phyloP scores from a whole-genome alignment of 805 yeast genomes.

The Candida orba region DNA sequence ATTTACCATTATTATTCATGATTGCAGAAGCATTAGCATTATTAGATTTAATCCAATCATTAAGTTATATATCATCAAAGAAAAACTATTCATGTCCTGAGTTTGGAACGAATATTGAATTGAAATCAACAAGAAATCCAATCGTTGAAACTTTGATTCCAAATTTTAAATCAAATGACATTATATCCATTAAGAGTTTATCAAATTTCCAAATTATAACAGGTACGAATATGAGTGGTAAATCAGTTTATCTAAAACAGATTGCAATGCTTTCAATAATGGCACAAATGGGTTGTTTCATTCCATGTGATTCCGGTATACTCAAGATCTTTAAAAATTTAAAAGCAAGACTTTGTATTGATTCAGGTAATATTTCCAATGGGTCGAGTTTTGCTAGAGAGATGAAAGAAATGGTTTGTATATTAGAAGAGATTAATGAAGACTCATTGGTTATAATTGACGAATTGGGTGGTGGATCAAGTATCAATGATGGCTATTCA shows the following conservation, averaged over 20 bases:
- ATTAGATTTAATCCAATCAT: constrained; percentile 33
- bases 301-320: constrained; percentile 38
- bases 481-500: constrained; percentile 45
- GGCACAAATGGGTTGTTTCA: constrained; percentile 52
- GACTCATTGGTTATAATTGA: constrained; percentile 39
- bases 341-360: constrained; percentile 33
- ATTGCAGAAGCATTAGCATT: constrained; percentile 36
- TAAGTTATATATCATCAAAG: constrained; percentile 24
- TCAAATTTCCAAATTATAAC: constrained; percentile 44
- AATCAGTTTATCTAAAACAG: constrained; percentile 49
- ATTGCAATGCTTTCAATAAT: constrained; percentile 41
- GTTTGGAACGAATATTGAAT: constrained; percentile 22
- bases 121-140: constrained; percentile 36
- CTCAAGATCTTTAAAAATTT: constrained; percentile 33
- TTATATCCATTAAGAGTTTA: constrained; percentile 26
- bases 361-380: constrained; percentile 19
- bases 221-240: constrained; percentile 61
- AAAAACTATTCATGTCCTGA: constrained; percentile 30
- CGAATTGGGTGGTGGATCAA: constrained; percentile 50
- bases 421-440: constrained; percentile 29
- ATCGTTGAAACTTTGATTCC: constrained; percentile 27
- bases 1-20: constrained; percentile 32
- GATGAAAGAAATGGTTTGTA: constrained; percentile 41
- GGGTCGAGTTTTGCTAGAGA: constrained; percentile 40
- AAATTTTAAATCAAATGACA: constrained; percentile 33